Percentiles rank a stretch among this genome's conserved stretches.
These are phyloP conservation scores for Gorgonomyces haynaldii DNA, from an alignment of 192 early-diverging fungal genomes.

Conservation along the genomic window DNA sequence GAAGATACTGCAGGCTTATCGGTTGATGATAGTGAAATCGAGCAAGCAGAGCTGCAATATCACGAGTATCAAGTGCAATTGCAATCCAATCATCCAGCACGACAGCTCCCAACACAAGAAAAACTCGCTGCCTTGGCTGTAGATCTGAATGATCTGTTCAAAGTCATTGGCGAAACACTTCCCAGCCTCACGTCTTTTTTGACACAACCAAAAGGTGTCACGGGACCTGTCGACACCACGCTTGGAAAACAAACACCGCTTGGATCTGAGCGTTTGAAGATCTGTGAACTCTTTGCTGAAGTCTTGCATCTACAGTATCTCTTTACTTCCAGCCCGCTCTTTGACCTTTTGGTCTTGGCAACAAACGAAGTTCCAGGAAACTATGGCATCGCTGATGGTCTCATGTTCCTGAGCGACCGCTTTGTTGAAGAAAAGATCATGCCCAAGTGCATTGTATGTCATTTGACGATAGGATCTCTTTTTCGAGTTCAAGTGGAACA, in stretches of 20 bases:
- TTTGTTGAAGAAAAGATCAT: constrained; percentile 39
- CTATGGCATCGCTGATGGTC: constrained; percentile 37
- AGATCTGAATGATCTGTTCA: constrained; percentile 62
- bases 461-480: constrained; percentile 54
- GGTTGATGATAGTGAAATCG: constrained; percentile 35
- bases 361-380: constrained; percentile 1
- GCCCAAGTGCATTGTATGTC: constrained; percentile 37
- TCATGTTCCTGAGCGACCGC: constrained; percentile 33
- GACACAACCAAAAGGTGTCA: too few relatives aligned
- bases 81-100: constrained; percentile 15
- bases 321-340: constrained; percentile 44
- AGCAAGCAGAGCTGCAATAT: constrained; percentile 46
- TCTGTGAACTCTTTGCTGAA: constrained; percentile 98
- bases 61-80: constrained; percentile 39
- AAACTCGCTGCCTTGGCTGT: constrained; percentile 54
- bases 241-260: constrained; percentile 69
- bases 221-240: constrained; percentile 55
- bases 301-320: constrained; percentile 73
- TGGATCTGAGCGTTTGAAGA: constrained; percentile 90
- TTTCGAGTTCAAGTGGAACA: constrained; percentile 94
- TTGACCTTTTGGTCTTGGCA: constrained; percentile 31
- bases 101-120: constrained; percentile 28
- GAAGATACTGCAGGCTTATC: constrained; percentile 76
- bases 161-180: constrained; percentile 37
- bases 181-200: too few relatives aligned